These are phyloP conservation scores for Tolypocladium nubicola DNA, from an alignment of 2,329 filamentous ascomycete species.

Conservation along the genomic window DNA sequence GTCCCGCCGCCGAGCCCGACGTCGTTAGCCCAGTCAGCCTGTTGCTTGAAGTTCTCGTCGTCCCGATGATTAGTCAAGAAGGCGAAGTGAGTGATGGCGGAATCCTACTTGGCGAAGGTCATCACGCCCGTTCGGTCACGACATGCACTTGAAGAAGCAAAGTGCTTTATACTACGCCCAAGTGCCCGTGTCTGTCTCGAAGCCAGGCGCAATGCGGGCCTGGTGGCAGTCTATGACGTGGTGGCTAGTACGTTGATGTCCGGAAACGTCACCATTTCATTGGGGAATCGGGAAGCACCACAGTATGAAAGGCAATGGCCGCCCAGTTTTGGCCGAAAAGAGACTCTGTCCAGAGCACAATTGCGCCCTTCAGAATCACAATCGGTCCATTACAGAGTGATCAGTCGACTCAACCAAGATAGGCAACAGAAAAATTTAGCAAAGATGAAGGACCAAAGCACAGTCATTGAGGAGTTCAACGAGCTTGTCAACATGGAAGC, in stretches of 20 bases:
- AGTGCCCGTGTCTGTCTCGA: not conserved
- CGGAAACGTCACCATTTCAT: slow-evolving; percentile 1
- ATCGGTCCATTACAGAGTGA: not conserved
- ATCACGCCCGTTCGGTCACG: no score
- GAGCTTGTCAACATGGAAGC: slow-evolving; percentile 56
- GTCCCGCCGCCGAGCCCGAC: no score
- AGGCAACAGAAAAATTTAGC: no score
- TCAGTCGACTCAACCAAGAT: not conserved
- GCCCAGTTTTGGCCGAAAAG: not conserved
- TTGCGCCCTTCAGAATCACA: not conserved
- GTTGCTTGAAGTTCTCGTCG: no score
- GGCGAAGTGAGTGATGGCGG: no score
- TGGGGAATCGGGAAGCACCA: not conserved
- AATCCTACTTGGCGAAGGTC: no score
- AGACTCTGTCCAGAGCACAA: not conserved
- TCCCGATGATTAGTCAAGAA: no score
- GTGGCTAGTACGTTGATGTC: not conserved
- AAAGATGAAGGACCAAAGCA: slow-evolving; percentile 13
- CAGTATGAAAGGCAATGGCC: not conserved
- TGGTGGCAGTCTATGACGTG: slow-evolving; percentile 1
- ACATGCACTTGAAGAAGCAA: no score
- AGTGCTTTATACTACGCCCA: no score
- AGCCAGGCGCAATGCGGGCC: not conserved
- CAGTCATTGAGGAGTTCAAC: slow-evolving; percentile 48
- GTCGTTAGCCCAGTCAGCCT: no score